Conservation (phyloP, 805 yeast genomes). For the Jamesozyma jinghongensis region DNA sequence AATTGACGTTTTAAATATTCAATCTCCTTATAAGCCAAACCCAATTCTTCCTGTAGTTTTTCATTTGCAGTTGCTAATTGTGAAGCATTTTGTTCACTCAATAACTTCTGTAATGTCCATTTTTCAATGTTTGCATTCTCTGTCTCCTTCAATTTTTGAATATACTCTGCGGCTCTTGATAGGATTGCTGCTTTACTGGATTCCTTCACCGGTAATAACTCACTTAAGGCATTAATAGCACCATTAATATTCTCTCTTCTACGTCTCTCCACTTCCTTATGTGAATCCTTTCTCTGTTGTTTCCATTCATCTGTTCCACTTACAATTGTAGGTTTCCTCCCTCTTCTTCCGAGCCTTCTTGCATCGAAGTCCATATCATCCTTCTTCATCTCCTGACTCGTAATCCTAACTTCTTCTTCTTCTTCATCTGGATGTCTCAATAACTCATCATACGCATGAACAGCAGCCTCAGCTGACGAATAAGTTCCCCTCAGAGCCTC, state of each 20-base stretch:
- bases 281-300: constrained; percentile 70
- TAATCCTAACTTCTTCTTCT: neutral
- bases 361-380: neutral
- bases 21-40: constrained; percentile 84
- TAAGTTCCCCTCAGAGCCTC: neutral
- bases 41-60: constrained; percentile 78
- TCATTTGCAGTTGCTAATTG: constrained; percentile 81
- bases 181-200: constrained; percentile 81
- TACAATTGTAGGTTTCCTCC: constrained; percentile 23
- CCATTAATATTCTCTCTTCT: constrained; percentile 80
- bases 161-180: constrained; percentile 82
- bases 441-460: constrained; percentile 23
- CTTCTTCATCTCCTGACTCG: neutral
- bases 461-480: constrained; percentile 22
- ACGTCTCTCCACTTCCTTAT: constrained; percentile 91
- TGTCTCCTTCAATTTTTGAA: constrained; percentile 79
- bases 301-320: constrained; percentile 28
- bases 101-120: constrained; percentile 87
- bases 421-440: constrained; percentile 15
- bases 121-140: constrained; percentile 86
- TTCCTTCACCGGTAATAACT: constrained; percentile 71
- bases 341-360: constrained; percentile 12
- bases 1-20: constrained; percentile 66
- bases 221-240: constrained; percentile 76
- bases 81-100: constrained; percentile 83